Percentiles rank a stretch among this genome's conserved stretches.
These are phyloP conservation scores for Coemansia sp. DNA, from an alignment of 192 early-diverging fungal species.

Conservation along the genomic window DNA sequence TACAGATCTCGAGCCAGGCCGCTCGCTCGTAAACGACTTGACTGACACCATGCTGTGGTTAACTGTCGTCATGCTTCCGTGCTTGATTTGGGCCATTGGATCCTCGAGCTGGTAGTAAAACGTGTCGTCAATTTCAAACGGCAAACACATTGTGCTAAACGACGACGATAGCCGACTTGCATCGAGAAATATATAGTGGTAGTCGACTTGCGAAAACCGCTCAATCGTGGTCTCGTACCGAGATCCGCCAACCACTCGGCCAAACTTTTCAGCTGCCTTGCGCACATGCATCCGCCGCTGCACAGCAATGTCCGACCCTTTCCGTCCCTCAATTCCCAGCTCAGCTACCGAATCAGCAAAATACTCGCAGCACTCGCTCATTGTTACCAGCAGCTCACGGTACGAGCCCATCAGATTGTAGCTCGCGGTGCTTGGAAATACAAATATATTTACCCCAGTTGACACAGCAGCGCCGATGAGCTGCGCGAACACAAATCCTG, in stretches of 20 bases:
- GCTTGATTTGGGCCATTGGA: slow-evolving; percentile 17
- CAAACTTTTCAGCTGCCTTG: slow-evolving; percentile 16
- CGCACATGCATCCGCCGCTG: slow-evolving; percentile 9
- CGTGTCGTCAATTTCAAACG: slow-evolving; percentile 36
- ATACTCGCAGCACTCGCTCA: slow-evolving; percentile 36
- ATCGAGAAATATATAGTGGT: slow-evolving; percentile 32
- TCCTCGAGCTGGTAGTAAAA: slow-evolving; percentile 32
- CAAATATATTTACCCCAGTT: slow-evolving; percentile 40
- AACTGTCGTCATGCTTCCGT: slow-evolving; percentile 28
- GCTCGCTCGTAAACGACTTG: slow-evolving; percentile 8
- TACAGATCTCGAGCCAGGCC: not conserved
- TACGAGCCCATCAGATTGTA: slow-evolving; percentile 26
- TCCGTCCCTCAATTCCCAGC: slow-evolving; percentile 17
- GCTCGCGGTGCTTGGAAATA: slow-evolving; percentile 43
- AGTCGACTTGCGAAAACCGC: slow-evolving; percentile 45
- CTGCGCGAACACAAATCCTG: slow-evolving; percentile 36
- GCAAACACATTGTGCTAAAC: slow-evolving; percentile 48
- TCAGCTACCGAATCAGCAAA: slow-evolving; percentile 15
- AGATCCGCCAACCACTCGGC: slow-evolving; percentile 38
- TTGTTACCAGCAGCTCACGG: slow-evolving; percentile 15
- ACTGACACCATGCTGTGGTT: slow-evolving; percentile 20
- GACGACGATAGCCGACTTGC: slow-evolving; percentile 22
- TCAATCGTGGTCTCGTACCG: slow-evolving; percentile 42
- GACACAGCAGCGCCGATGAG: slow-evolving; percentile 36
- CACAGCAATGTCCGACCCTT: slow-evolving; percentile 7